phyloP scores from a whole-genome alignment of 345 rosid genomes.

The Gynandropsis gynandra region DNA sequence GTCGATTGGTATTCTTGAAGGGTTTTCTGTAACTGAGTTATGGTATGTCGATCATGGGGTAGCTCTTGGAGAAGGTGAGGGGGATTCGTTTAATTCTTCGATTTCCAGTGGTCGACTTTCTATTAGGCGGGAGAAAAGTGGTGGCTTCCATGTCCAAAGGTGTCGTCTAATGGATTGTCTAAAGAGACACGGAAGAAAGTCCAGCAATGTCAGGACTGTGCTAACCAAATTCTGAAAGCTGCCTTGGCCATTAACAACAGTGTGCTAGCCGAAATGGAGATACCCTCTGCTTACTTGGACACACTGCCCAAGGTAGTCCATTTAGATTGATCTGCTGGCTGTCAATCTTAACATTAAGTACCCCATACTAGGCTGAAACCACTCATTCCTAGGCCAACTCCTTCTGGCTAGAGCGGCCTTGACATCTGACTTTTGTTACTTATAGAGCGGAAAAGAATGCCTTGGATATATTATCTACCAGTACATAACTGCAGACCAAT shows the following conservation, averaged over 20 bases:
- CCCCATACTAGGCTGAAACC: no score
- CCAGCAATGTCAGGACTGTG: conserved; percentile 80
- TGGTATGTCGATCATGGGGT: conserved; percentile 94
- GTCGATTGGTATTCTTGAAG: conserved; percentile 72
- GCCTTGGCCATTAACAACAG: conserved; percentile 93
- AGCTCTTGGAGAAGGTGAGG: conserved; percentile 19
- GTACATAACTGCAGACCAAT: conserved; percentile 63
- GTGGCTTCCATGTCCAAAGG: conserved; percentile 88
- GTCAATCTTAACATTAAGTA: no score
- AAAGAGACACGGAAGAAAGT: conserved; percentile 68
- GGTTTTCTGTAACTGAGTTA: conserved; percentile 63
- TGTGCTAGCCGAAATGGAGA: conserved; percentile 89
- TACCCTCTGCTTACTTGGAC: conserved; percentile 80
- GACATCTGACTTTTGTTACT: neutral
- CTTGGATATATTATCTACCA: conserved; percentile 79
- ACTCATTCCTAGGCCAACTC: no score
- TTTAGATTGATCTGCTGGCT: no score
- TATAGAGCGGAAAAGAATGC: conserved; percentile 71
- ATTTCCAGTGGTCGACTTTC: conserved; percentile 55
- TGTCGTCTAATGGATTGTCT: conserved; percentile 68
- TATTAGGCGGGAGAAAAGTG: conserved; percentile 79
- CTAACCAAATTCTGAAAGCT: conserved; percentile 91
- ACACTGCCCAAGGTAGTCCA: conserved; percentile 70
- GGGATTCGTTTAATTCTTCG: conserved; percentile 34
- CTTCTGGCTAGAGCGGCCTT: no score